Base-by-base conservation (phyloP, 2,329 filamentous ascomycete species). In the Botryotinia calthae region DNA sequence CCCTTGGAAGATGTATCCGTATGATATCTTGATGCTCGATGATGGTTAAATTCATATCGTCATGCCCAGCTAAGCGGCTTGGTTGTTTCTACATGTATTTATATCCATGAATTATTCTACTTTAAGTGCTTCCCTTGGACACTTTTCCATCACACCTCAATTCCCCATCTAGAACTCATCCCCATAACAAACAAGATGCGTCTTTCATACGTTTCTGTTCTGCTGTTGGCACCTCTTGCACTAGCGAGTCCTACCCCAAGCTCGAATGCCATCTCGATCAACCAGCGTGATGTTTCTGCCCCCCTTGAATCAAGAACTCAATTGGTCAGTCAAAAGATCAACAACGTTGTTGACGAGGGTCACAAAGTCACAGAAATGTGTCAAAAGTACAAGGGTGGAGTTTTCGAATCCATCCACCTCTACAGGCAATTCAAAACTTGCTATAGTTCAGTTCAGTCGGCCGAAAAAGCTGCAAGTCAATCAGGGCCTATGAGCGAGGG, bases 171-270 rank as follows among this genome's bases (percentile, higher is more conserved):
- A 10, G 5, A 42, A 31, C 18, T 16, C 16, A 31, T 0, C 40
- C 5, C 1, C 1, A n/a, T 64, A 25, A n/a, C 5, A n/a, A 46
- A 54, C 25, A 63, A 61, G n/a, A 71, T 71, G 69, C 46, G n/a
- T 20, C 3, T 64, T 12, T 65, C 59, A 54, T 44, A 54, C 46
- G 22, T 65, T 37, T 25, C 34, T 10, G 44, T 44, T 44, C 31
- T 71, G 5, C 37, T 71, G 5, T 28, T 71, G n/a, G 69, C 69
- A 5, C 58, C 69, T 40, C 22, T 71, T n/a, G 34, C 46, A 54
- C 44, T 64, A 56, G 54, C 67, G 18, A 25, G n/a, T n/a, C 48
- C 48, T 16, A 20, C 16, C 28, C 16, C 65, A 12, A 56, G 37
- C 10, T 20, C 48, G 22, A 51, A 44, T 31, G 8, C n/a, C 20